These are phyloP conservation scores for Chondrus crispus DNA, from an alignment of 23 red algal species.

Conservation along the genomic window DNA sequence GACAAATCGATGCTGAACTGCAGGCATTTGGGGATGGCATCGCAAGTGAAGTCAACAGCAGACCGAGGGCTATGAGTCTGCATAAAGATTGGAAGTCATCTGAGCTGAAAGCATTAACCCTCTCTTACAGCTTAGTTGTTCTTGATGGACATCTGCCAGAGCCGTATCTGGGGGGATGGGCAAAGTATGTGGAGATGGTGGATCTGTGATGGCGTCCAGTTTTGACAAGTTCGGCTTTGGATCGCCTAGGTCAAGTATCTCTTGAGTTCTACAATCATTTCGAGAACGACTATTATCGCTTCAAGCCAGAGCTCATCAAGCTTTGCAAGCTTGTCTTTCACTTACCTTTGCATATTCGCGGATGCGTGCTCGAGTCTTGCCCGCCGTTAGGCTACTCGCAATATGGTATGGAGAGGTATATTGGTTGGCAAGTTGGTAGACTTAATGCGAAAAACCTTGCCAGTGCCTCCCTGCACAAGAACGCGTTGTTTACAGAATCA, in stretches of 20 bases:
- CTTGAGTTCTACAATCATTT: not conserved
- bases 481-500: not conserved
- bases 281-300: not conserved
- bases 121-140: not conserved
- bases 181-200: not conserved
- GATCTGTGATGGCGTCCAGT: not conserved
- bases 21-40: not conserved
- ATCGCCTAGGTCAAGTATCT: not conserved
- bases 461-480: not conserved
- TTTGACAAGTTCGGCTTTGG: not conserved
- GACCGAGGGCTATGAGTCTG: not conserved
- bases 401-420: constrained; percentile 10
- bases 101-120: not conserved
- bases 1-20: not conserved
- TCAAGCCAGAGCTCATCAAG: not conserved
- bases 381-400: not conserved
- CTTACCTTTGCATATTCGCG: not conserved
- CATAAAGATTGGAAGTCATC: not conserved
- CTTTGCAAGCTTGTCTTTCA: not conserved
- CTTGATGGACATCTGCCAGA: not conserved
- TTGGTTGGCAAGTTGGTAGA: not conserved
- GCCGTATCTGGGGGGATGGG: not conserved
- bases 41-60: not conserved
- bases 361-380: not conserved
- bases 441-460: not conserved